A percentile compares a stretch with the other conserved stretches of the same genome.
Evolutionary conservation across 2,329 filamentous ascomycete species (phyloP).

Genomic region (Stemphylium vesicarium): DNA sequence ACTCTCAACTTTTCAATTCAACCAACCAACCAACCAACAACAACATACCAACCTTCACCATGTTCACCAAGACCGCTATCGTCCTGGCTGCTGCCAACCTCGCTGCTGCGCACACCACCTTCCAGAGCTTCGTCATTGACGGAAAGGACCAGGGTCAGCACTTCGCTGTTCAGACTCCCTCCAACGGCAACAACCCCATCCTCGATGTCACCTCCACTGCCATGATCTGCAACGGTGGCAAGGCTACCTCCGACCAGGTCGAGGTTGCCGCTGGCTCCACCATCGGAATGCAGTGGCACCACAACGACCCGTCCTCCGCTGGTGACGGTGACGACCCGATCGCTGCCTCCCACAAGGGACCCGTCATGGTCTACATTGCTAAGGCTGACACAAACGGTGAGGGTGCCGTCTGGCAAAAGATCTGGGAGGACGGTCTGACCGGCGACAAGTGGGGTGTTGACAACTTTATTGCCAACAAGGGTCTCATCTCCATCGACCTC

Average conservation of each 20-base stretch:
- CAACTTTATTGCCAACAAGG: conserved; percentile 50
- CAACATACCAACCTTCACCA: conserved; percentile 33
- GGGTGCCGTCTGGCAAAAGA: conserved; percentile 59
- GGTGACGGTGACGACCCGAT: conserved; percentile 59
- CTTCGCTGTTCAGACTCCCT: conserved; percentile 54
- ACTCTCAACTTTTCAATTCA: conserved; percentile 17
- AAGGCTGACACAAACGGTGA: conserved; percentile 51
- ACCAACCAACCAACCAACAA: too few species aligned
- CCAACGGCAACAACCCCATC: conserved; percentile 48
- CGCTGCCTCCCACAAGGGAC: conserved; percentile 59
- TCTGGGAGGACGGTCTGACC: conserved; percentile 48
- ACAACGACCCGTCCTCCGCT: conserved; percentile 49
- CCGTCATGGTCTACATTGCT: conserved; percentile 61
- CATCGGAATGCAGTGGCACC: conserved; percentile 57
- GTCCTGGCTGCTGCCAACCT: conserved; percentile 44
- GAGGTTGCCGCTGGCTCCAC: conserved; percentile 57
- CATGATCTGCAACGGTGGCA: conserved; percentile 48
- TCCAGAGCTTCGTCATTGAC: conserved; percentile 52
- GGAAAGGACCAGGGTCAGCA: conserved; percentile 42
- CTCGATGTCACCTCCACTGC: conserved; percentile 43
- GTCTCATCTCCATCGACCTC: conserved; percentile 48
- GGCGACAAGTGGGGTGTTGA: conserved; percentile 48
- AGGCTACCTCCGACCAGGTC: conserved; percentile 48
- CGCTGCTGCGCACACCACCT: conserved; percentile 46
- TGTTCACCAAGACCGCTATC: conserved; percentile 41